Percentiles rank a stretch among this genome's conserved stretches.
Conservation (phyloP, 306 rosid species). For the Mimosa pudica region DNA sequence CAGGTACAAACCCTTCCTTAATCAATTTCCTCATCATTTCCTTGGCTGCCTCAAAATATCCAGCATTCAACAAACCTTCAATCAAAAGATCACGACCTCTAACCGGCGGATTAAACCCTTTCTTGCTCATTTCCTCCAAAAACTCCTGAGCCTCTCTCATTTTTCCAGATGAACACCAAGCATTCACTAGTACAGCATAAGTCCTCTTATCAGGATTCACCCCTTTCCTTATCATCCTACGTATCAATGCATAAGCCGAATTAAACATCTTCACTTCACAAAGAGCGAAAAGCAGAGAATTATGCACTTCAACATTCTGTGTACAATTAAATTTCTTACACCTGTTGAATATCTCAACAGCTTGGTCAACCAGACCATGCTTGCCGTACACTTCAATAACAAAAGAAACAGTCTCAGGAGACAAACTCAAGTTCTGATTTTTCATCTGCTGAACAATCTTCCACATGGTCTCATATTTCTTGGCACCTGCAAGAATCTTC, state of each 20-base stretch:
- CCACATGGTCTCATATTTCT: constrained; percentile 85
- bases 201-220: constrained; percentile 64
- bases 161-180: constrained; percentile 86
- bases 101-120: constrained; percentile 79
- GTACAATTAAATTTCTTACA: constrained; percentile 47
- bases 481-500: constrained; percentile 65
- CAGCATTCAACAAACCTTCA: constrained; percentile 78
- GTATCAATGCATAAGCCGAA: constrained; percentile 74
- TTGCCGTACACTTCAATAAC: constrained; percentile 71
- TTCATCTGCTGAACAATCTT: constrained; percentile 63
- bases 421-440: constrained; percentile 50
- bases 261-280: constrained; percentile 76
- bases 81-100: constrained; percentile 91
- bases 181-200: constrained; percentile 69
- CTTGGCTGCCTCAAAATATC: constrained; percentile 72
- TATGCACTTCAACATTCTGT: constrained; percentile 56
- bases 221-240: constrained; percentile 73
- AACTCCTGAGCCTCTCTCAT: constrained; percentile 76
- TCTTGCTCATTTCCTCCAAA: constrained; percentile 74
- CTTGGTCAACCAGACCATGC: constrained; percentile 70
- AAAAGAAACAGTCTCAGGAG: constrained; percentile 65
- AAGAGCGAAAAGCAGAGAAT: constrained; percentile 73
- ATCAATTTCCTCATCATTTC: constrained; percentile 74
- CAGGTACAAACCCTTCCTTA: constrained; percentile 66
- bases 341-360: constrained; percentile 76